Conservation (phyloP, 441 rosid genomes). For the Isatis lusitanica region DNA sequence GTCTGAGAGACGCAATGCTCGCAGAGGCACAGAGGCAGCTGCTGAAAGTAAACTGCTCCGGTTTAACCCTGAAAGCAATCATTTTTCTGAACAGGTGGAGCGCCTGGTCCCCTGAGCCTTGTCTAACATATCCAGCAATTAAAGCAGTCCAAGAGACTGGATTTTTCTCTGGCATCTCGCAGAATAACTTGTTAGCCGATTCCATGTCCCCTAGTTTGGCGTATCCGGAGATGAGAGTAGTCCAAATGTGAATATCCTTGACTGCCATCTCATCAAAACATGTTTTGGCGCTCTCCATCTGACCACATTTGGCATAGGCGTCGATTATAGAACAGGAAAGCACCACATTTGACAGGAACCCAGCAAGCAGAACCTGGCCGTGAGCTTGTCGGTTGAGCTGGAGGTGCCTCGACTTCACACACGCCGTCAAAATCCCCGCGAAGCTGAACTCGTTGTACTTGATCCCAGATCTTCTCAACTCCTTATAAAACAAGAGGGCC, state of each 20-base stretch:
- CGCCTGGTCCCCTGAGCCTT: slow-evolving; percentile 45
- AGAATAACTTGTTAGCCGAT: slow-evolving; percentile 45
- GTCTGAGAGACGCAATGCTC: slow-evolving; percentile 50
- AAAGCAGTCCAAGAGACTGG: slow-evolving; percentile 62
- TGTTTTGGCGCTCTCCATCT: slow-evolving; percentile 45
- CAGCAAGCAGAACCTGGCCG: slow-evolving; percentile 73
- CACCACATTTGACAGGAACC: slow-evolving; percentile 58
- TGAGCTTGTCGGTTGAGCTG: slow-evolving; percentile 63
- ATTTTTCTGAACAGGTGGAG: slow-evolving; percentile 46
- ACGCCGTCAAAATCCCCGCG: slow-evolving; percentile 61
- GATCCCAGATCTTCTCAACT: slow-evolving; percentile 53
- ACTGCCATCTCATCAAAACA: slow-evolving; percentile 54
- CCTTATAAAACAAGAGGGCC: slow-evolving; percentile 53
- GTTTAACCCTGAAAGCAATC: slow-evolving; percentile 45
- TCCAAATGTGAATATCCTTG: slow-evolving; percentile 57
- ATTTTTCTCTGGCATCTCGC: slow-evolving; percentile 54
- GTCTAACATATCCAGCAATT: slow-evolving; percentile 60
- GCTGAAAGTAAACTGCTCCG: slow-evolving; percentile 65
- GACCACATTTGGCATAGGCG: slow-evolving; percentile 69
- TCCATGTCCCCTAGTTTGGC: slow-evolving; percentile 55
- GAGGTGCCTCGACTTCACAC: slow-evolving; percentile 55
- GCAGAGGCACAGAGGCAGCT: slow-evolving; percentile 69
- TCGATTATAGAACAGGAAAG: slow-evolving; percentile 56
- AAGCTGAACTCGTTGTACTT: slow-evolving; percentile 66
- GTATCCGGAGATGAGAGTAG: slow-evolving; percentile 59